phyloP scores from a whole-genome alignment of 306 rosid genomes.

The Glycine soja region DNA sequence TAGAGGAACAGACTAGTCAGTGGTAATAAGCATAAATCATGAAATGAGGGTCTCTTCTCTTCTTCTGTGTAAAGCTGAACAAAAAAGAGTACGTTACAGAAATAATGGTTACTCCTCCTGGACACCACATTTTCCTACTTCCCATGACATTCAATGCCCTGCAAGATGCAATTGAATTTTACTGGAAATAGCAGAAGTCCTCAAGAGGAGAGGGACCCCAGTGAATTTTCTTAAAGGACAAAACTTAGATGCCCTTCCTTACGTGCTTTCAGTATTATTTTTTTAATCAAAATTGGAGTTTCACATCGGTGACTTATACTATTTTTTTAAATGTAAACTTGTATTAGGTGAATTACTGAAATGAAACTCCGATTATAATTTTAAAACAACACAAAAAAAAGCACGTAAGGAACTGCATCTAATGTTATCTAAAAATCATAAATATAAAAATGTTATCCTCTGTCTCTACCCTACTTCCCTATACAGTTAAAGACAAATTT shows the following conservation, averaged over 20 bases:
- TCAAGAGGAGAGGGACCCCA: constrained; percentile 26
- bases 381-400: background rate
- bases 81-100: constrained; percentile 45
- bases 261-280: background rate
- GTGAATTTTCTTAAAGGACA: constrained; percentile 23
- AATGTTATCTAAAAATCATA: constrained; percentile 12
- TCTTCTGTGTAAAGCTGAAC: constrained; percentile 42
- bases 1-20: constrained; percentile 1
- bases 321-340: background rate
- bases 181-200: constrained; percentile 42
- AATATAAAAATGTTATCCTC: constrained; percentile 43
- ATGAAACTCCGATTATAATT: background rate
- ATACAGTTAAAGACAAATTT: constrained; percentile 57
- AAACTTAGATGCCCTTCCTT: background rate
- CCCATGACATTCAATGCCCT: constrained; percentile 51
- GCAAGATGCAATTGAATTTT: constrained; percentile 51
- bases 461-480: constrained; percentile 51
- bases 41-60: constrained; percentile 36
- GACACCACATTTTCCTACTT: constrained; percentile 43
- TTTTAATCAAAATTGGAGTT: background rate
- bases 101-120: constrained; percentile 45
- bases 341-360: background rate
- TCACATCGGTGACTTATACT: background rate
- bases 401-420: constrained; percentile 5
- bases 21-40: constrained; percentile 30